Percentiles rank a stretch among this genome's conserved stretches.
phyloP scores from a whole-genome alignment of 768 basidiomycete genomes.

The Ramaria sp. region DNA sequence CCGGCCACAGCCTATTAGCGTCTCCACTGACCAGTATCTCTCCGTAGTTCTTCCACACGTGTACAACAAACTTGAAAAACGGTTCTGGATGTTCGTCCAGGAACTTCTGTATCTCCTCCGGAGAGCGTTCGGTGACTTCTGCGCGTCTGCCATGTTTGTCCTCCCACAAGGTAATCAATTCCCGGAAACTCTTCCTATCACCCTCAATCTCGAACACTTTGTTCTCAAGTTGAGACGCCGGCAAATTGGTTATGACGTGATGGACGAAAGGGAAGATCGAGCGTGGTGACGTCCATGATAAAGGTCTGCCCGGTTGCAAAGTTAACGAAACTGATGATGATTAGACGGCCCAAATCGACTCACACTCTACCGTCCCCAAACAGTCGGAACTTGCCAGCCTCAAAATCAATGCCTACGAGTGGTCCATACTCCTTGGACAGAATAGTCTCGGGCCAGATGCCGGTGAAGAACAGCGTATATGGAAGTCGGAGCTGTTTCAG shows the following conservation, averaged over 20 bases:
- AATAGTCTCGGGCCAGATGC: neutral
- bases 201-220: neutral
- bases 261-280: neutral
- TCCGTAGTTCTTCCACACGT: neutral
- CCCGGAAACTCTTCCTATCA: neutral
- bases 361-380: neutral
- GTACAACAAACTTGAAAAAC: neutral
- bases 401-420: neutral
- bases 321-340: neutral
- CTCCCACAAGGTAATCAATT: neutral
- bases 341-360: neutral
- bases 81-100: neutral
- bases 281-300: neutral
- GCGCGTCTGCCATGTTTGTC: neutral
- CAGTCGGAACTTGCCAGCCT: neutral
- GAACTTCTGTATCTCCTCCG: neutral
- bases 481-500: neutral
- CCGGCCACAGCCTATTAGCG: neutral
- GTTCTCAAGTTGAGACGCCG: neutral
- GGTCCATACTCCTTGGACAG: neutral
- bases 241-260: neutral
- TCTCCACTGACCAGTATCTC: neutral
- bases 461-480: neutral
- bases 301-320: neutral
- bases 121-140: neutral